A percentile compares a stretch with the other conserved stretches of the same genome.
phyloP scores from a whole-genome alignment of 2,329 filamentous ascomycete genomes.

The Dactylellina cionopaga region DNA sequence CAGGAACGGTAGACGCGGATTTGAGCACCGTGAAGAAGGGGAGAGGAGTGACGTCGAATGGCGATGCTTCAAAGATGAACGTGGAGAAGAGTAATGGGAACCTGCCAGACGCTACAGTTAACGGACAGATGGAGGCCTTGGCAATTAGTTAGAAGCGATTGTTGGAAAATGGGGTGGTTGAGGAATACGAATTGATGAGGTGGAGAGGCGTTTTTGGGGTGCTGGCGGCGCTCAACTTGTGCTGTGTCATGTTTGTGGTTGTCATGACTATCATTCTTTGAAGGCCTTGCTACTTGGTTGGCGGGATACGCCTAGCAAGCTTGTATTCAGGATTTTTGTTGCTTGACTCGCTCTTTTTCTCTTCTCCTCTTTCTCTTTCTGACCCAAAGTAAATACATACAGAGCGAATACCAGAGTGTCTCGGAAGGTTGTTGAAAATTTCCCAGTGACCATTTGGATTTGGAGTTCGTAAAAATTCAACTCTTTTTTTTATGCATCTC shows the following conservation, averaged over 20 bases:
- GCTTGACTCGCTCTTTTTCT: conserved; percentile 6
- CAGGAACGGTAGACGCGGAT: conserved; percentile 36
- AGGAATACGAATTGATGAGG: background rate
- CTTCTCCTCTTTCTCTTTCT: background rate
- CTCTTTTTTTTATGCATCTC: conserved; percentile 8
- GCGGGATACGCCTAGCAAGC: background rate
- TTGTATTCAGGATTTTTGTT: too few relatives aligned
- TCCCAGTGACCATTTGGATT: too few relatives aligned
- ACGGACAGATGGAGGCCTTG: conserved; percentile 40
- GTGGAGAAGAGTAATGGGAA: conserved; percentile 34
- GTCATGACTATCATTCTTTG: conserved; percentile 7
- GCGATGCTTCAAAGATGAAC: conserved; percentile 5
- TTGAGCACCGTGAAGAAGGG: conserved; percentile 22
- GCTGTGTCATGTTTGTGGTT: conserved; percentile 6
- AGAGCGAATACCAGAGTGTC: too few relatives aligned
- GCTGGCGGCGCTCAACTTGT: conserved; percentile 25
- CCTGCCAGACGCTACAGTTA: conserved; percentile 17
- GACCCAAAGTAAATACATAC: too few relatives aligned
- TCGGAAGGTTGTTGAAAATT: too few relatives aligned
- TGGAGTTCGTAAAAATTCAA: too few relatives aligned
- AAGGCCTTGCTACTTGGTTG: conserved; percentile 2
- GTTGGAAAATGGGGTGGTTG: background rate
- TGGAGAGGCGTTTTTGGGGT: conserved; percentile 37
- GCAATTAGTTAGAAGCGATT: conserved; percentile 39
- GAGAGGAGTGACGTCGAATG: background rate